These are phyloP conservation scores for Cydonia oblonga DNA, from an alignment of 331 rosid species.

Conservation along the genomic window DNA sequence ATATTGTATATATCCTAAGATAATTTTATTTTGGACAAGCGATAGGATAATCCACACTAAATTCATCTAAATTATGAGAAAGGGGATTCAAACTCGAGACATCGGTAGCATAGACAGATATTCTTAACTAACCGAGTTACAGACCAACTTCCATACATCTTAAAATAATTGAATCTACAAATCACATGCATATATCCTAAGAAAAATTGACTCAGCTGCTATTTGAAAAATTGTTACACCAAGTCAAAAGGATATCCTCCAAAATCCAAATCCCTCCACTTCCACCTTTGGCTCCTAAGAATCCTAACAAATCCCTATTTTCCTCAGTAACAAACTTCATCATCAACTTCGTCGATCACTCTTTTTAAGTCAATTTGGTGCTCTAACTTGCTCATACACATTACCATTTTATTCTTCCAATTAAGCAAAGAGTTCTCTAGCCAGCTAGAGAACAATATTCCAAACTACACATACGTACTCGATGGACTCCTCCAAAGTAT, in stretches of 20 bases:
- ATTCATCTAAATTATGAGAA: no score
- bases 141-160: no score
- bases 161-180: no score
- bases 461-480: background rate
- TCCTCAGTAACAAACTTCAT: conserved; percentile 20
- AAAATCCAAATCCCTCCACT: conserved; percentile 16
- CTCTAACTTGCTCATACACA: background rate
- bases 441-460: background rate
- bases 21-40: no score
- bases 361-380: conserved; percentile 20
- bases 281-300: conserved; percentile 28
- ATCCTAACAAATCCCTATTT: background rate
- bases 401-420: background rate
- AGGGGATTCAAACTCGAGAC: no score
- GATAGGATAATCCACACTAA: no score
- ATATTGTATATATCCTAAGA: no score
- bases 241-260: conserved; percentile 24
- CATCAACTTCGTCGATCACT: background rate
- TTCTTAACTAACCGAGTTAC: no score
- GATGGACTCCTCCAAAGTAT: conserved; percentile 13
- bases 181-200: no score
- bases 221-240: conserved; percentile 3
- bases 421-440: background rate
- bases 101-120: no score
- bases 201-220: background rate